These are phyloP conservation scores for Mortierella sp. DNA, from an alignment of 371 early-diverging fungal genomes.

Conservation along the genomic window DNA sequence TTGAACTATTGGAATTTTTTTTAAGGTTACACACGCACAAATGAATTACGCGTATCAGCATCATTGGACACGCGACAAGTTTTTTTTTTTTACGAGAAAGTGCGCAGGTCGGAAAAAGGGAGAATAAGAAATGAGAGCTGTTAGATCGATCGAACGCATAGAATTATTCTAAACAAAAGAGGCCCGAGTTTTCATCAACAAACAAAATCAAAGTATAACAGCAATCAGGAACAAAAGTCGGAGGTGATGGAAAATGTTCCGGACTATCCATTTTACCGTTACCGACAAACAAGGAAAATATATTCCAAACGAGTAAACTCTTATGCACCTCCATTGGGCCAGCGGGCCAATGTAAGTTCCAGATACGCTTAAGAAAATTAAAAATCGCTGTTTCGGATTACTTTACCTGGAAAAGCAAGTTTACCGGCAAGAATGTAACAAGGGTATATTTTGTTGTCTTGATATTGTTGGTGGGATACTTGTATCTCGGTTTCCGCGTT, in stretches of 20 bases:
- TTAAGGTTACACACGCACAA: conserved; percentile 1
- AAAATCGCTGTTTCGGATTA: not conserved
- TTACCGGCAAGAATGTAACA: conserved; percentile 91
- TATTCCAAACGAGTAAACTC: not conserved
- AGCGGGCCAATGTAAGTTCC: not conserved
- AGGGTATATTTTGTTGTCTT: conserved; percentile 88
- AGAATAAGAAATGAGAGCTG: not conserved
- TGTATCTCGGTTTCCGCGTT: conserved; percentile 52
- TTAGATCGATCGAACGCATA: conserved; percentile 3
- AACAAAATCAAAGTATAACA: not conserved
- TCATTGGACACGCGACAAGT: not conserved
- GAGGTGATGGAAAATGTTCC: conserved; percentile 1
- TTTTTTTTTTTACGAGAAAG: not conserved
- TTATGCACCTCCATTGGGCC: no score
- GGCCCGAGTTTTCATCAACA: not conserved
- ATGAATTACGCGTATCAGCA: not conserved
- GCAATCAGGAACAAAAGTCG: not conserved
- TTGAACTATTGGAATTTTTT: conserved; percentile 73
- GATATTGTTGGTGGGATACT: conserved; percentile 74
- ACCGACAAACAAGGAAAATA: conserved; percentile 14
- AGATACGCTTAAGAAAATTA: conserved; percentile 1
- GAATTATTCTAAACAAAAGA: not conserved
- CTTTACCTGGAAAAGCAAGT: conserved; percentile 82
- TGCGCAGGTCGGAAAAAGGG: not conserved
- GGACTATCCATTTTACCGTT: conserved; percentile 38